These are phyloP conservation scores for Corynespora cassiicola DNA, from an alignment of 2,329 filamentous ascomycete species.

Conservation along the genomic window DNA sequence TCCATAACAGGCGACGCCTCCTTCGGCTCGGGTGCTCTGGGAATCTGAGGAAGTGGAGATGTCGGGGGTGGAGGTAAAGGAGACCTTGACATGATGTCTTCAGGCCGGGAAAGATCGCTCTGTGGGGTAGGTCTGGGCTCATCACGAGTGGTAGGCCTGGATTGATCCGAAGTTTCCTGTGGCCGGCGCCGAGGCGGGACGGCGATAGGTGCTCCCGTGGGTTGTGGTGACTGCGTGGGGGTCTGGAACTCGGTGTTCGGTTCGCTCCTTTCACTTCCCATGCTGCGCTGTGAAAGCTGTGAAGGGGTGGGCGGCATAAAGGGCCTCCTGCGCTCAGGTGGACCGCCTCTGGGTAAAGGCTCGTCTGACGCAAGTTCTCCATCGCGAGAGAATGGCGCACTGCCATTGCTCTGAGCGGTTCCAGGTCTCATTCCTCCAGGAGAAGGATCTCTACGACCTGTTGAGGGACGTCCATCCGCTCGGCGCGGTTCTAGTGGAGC, in stretches of 20 bases:
- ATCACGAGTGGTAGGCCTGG: conserved; percentile 6
- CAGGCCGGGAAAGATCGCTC: too few relatives aligned
- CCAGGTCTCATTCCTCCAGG: conserved; percentile 41
- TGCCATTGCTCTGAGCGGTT: conserved; percentile 44
- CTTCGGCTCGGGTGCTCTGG: conserved; percentile 18
- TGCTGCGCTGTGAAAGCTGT: conserved; percentile 30
- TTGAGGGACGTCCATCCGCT: conserved; percentile 34
- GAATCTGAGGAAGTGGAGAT: conserved; percentile 34
- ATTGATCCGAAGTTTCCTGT: conserved; percentile 11
- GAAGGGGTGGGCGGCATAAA: conserved; percentile 64
- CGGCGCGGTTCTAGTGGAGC: conserved; percentile 34
- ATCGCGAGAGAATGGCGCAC: conserved; percentile 33
- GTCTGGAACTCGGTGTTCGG: conserved; percentile 28
- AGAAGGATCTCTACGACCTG: conserved; percentile 35
- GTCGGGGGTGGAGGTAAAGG: conserved; percentile 33
- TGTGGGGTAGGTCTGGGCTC: conserved; percentile 5
- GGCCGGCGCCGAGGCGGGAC: conserved; percentile 20
- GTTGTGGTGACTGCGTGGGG: conserved; percentile 19
- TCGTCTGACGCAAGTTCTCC: conserved; percentile 38
- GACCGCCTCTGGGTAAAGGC: conserved; percentile 16
- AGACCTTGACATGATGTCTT: conserved; percentile 15
- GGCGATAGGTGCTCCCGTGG: conserved; percentile 14
- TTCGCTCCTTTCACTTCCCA: conserved; percentile 29
- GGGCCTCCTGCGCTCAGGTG: conserved; percentile 69
- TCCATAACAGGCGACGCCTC: neutral